phyloP scores from a whole-genome alignment of 2,329 filamentous ascomycete species.

The Bipolaris sorokiniana region DNA sequence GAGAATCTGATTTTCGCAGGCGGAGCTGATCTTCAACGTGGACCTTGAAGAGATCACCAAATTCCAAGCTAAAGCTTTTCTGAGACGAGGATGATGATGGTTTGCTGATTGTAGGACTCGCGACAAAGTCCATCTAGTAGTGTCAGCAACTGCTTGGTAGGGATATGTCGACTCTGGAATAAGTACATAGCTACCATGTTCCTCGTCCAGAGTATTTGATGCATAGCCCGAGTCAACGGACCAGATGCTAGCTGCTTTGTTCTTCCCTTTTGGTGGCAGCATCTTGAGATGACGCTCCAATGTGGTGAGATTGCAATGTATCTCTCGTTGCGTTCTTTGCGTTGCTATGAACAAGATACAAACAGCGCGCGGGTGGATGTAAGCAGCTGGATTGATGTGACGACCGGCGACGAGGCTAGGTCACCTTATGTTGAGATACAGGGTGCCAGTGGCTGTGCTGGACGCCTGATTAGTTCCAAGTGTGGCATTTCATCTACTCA shows the following conservation, averaged over 20 bases:
- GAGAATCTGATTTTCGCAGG: constrained; percentile 9
- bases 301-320: neutral
- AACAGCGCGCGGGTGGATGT: constrained; percentile 4
- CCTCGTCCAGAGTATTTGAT: constrained; percentile 26
- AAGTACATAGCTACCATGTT: constrained; percentile 17
- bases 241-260: constrained; percentile 38
- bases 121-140: constrained; percentile 15
- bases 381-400: constrained; percentile 4
- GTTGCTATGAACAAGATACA: neutral
- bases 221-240: constrained; percentile 46
- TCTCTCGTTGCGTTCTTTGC: neutral
- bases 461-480: constrained; percentile 16
- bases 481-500: constrained; percentile 20
- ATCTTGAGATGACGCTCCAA: constrained; percentile 21
- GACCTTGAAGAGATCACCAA: constrained; percentile 17
- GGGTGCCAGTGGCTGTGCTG: constrained; percentile 33
- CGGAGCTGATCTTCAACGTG: constrained; percentile 18
- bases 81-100: neutral
- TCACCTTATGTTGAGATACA: constrained; percentile 24
- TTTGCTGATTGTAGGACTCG: constrained; percentile 4
- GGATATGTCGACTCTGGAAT: neutral
- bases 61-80: constrained; percentile 7
- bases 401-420: constrained; percentile 4
- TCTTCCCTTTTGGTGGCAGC: constrained; percentile 33
- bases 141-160: constrained; percentile 6